Percentiles rank a stretch among this genome's conserved stretches.
phyloP scores from a whole-genome alignment of 2,329 filamentous ascomycete species.

The Gliomastix tumulicola region DNA sequence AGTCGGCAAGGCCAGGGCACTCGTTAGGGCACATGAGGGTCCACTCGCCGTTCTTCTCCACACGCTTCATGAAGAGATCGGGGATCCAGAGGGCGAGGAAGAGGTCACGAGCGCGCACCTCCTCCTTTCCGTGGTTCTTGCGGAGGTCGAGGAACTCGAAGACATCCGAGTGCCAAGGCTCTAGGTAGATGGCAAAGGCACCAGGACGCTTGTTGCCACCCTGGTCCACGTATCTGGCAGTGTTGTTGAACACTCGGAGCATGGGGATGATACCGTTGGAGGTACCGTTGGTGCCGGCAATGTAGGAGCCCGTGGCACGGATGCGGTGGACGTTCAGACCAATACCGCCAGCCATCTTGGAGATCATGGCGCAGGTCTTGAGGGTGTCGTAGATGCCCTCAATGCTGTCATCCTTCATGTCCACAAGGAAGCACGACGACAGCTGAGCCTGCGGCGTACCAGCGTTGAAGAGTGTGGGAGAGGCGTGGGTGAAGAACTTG shows the following conservation, averaged over 20 bases:
- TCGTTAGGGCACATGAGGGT: constrained; percentile 98
- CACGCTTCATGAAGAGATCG: constrained; percentile 99
- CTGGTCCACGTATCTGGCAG: constrained; percentile 95
- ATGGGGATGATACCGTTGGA: constrained; percentile 97
- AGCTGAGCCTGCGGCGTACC: constrained; percentile 92
- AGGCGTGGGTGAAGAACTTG: constrained; percentile 98
- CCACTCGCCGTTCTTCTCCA: constrained; percentile 94
- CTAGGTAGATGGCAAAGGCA: constrained; percentile 97
- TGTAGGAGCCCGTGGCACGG: constrained; percentile 95
- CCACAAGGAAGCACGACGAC: constrained; percentile 96
- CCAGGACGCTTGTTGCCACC: constrained; percentile 98
- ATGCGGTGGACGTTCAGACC: constrained; percentile 96
- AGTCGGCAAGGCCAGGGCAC: constrained; percentile 88
- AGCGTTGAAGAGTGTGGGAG: constrained; percentile 95
- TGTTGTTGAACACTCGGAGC: constrained; percentile 99
- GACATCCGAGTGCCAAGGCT: constrained; percentile 97
- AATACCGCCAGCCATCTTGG: constrained; percentile 98
- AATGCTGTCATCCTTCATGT: constrained; percentile 99
- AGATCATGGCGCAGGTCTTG: constrained; percentile 99
- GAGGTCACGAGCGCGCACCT: constrained; percentile 90
- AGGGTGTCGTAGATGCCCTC: constrained; percentile 98
- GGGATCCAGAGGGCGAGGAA: constrained; percentile 99
- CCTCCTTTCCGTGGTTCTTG: constrained; percentile 99
- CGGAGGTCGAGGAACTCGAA: constrained; percentile 96
- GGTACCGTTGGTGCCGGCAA: constrained; percentile 94